These are phyloP conservation scores for Colletotrichum australisinense DNA, from an alignment of 2,329 filamentous ascomycete genomes.

Conservation along the genomic window DNA sequence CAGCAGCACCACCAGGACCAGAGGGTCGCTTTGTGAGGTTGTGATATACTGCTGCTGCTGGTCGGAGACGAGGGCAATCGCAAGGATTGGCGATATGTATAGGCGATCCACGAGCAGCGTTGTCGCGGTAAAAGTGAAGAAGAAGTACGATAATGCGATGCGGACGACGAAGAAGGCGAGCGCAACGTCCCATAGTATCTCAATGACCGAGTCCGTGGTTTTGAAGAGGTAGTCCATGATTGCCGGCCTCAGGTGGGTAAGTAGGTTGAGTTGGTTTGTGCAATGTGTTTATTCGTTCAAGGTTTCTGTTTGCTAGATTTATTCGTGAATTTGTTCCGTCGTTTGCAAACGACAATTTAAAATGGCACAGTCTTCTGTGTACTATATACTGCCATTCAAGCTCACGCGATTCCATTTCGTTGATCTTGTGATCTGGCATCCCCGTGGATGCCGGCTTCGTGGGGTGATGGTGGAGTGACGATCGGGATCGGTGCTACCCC, in stretches of 20 bases:
- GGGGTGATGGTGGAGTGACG: constrained; percentile 30
- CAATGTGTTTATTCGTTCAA: not conserved
- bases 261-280: not conserved
- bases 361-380: not conserved
- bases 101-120: constrained; percentile 32
- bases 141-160: constrained; percentile 45
- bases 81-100: not conserved
- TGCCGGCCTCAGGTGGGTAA: not conserved
- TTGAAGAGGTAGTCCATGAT: constrained; percentile 40
- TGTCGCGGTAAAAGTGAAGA: constrained; percentile 41
- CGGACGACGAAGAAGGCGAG: constrained; percentile 48
- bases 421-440: constrained; percentile 10
- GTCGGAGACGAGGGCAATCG: not conserved
- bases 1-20: not conserved
- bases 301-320: not conserved
- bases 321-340: not conserved
- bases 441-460: constrained; percentile 2
- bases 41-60: not conserved
- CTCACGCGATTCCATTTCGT: constrained; percentile 7
- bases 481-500: not conserved
- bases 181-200: constrained; percentile 51
- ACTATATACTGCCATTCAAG: constrained; percentile 1
- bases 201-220: constrained; percentile 47
- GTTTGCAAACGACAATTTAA: no score
- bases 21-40: not conserved